phyloP scores from a whole-genome alignment of 148 eudicot genomes.

The Rhododendron henanense region DNA sequence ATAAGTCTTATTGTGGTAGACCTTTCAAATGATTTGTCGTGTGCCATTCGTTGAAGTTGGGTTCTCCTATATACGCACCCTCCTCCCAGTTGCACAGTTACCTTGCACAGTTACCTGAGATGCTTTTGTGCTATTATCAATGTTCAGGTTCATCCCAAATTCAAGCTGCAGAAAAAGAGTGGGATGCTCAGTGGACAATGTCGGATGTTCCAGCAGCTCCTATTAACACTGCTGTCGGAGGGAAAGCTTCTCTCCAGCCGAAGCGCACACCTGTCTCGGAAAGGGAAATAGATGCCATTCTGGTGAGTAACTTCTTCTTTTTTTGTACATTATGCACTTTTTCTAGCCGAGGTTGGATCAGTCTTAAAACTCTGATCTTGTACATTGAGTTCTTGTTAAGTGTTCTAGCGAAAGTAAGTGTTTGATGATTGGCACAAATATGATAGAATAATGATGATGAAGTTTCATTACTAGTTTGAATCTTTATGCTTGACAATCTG shows the following conservation, averaged over 20 bases:
- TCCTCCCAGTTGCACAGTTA: neutral
- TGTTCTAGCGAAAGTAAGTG: neutral
- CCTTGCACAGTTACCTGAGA: neutral
- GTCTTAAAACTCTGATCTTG: neutral
- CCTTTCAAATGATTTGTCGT: neutral
- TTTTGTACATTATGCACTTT: neutral
- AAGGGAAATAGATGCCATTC: slow-evolving; percentile 60
- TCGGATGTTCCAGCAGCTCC: slow-evolving; percentile 56
- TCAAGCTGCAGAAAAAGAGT: slow-evolving; percentile 21
- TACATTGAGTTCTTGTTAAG: neutral
- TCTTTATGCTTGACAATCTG: slow-evolving; percentile 2
- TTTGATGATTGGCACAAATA: neutral
- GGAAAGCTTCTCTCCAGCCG: slow-evolving; percentile 77
- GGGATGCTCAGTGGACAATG: slow-evolving; percentile 21
- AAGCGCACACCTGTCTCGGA: slow-evolving; percentile 63
- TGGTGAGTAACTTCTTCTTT: slow-evolving; percentile 31
- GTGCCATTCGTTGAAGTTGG: neutral
- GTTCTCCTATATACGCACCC: neutral
- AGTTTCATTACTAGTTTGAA: neutral
- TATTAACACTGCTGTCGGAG: slow-evolving; percentile 38
- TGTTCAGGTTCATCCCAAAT: slow-evolving; percentile 27
- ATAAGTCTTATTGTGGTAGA: neutral
- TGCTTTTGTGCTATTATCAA: neutral
- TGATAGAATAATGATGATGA: neutral
- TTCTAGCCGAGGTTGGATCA: neutral